phyloP scores from a whole-genome alignment of 306 rosid species.

The Ammopiptanthus mongolicus region DNA sequence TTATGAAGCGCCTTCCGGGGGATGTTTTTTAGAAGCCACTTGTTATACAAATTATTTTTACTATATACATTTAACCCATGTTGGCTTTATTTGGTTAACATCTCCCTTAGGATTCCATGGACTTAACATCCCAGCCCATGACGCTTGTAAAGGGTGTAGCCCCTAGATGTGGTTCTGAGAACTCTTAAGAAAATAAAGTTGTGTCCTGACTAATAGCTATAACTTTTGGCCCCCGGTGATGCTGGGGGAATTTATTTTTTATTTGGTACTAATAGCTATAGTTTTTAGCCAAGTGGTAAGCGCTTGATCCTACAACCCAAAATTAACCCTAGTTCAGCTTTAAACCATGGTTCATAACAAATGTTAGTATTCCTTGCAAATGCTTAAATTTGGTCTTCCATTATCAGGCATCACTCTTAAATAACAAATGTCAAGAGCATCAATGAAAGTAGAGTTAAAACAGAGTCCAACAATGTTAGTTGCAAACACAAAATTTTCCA shows the following conservation, averaged over 20 bases:
- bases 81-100: no score
- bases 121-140: no score
- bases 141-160: no score
- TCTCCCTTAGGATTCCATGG: no score
- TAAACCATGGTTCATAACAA: constrained; percentile 40
- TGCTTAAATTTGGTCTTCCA: background rate
- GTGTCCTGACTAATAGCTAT: no score
- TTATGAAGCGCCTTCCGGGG: background rate
- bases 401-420: constrained; percentile 21
- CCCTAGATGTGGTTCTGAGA: no score
- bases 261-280: no score
- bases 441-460: background rate
- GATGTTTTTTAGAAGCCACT: background rate
- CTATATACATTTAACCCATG: background rate
- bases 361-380: background rate
- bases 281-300: no score
- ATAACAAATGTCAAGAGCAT: constrained; percentile 21
- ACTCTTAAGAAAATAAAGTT: no score
- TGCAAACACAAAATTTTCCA: constrained; percentile 1
- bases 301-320: no score
- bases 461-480: constrained; percentile 4
- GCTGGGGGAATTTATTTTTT: no score
- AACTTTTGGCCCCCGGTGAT: no score
- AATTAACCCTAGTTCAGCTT: constrained; percentile 13
- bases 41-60: background rate